Conservation (phyloP, 768 basidiomycete genomes). For the Calocera cornea region DNA sequence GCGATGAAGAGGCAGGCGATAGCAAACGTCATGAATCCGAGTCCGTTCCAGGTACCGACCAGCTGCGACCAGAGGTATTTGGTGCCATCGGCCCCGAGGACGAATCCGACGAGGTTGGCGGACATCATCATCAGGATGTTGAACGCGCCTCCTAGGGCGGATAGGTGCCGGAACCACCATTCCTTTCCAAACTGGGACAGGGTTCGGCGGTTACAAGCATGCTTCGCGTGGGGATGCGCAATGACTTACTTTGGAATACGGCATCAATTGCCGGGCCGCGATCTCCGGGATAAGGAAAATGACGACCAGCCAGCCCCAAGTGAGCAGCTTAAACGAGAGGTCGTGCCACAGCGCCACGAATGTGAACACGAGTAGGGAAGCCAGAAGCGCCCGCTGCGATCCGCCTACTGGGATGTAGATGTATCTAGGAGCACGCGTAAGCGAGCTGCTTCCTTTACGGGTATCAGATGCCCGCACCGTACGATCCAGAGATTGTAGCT, state of each 20-base stretch:
- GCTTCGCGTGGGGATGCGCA: neutral
- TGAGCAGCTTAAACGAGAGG: slow-evolving; percentile 67
- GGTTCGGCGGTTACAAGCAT: no score
- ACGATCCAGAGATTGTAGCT: slow-evolving; percentile 94
- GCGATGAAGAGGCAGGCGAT: slow-evolving; percentile 60
- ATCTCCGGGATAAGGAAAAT: slow-evolving; percentile 84
- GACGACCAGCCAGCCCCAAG: slow-evolving; percentile 95
- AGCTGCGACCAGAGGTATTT: slow-evolving; percentile 50
- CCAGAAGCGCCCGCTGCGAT: slow-evolving; percentile 37
- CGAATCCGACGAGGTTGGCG: slow-evolving; percentile 92
- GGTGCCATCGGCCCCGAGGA: slow-evolving; percentile 72
- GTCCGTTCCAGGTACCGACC: slow-evolving; percentile 53
- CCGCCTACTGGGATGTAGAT: slow-evolving; percentile 92
- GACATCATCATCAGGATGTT: slow-evolving; percentile 83
- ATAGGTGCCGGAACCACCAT: slow-evolving; percentile 76
- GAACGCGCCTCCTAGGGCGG: slow-evolving; percentile 65
- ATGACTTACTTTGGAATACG: slow-evolving; percentile 44
- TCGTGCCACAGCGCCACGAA: slow-evolving; percentile 99
- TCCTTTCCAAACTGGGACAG: slow-evolving; percentile 45
- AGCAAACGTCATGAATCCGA: slow-evolving; percentile 51
- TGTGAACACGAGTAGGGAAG: slow-evolving; percentile 73
- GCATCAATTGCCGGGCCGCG: slow-evolving; percentile 43
- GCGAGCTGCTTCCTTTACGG: neutral
- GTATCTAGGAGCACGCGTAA: slow-evolving; percentile 42
- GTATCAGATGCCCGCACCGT: slow-evolving; percentile 35